Evolutionary conservation across 2,329 filamentous ascomycete species (phyloP).

Genomic region (Sarocladiaceae sp.): DNA sequence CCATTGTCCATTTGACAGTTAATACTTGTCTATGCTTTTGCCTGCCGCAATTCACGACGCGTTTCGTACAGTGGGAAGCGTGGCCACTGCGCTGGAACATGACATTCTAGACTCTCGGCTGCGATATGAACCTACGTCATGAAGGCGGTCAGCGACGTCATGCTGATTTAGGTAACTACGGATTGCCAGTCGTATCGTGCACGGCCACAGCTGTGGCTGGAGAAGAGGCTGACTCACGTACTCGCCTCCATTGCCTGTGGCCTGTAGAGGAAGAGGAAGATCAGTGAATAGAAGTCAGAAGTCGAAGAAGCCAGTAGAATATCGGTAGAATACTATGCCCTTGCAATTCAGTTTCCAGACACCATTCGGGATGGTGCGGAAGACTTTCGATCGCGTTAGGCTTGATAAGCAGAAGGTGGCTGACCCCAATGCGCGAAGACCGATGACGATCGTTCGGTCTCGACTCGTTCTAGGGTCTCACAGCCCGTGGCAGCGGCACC

Average conservation of each 20-base stretch:
- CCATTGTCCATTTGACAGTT: too few relatives aligned
- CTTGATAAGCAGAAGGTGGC: not conserved
- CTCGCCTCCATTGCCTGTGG: not conserved
- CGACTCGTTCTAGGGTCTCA: not conserved
- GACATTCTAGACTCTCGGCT: not conserved
- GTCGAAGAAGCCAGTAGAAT: too few relatives aligned
- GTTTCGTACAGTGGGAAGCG: not conserved
- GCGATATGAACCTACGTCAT: not conserved
- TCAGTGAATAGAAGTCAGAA: too few relatives aligned
- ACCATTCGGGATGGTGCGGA: not conserved
- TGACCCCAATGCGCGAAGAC: not conserved
- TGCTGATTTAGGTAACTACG: not conserved
- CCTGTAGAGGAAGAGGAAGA: too few relatives aligned
- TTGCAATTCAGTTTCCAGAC: not conserved
- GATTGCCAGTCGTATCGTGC: not conserved
- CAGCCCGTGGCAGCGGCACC: not conserved
- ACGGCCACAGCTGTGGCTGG: slow-evolving; percentile 5
- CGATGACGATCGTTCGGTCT: slow-evolving; percentile 6
- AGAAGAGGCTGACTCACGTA: not conserved
- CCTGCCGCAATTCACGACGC: too few relatives aligned
- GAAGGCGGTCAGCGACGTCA: slow-evolving; percentile 7
- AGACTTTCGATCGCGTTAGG: not conserved
- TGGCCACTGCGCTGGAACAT: not conserved
- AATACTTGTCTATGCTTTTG: too few relatives aligned
- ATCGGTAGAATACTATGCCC: too few relatives aligned